Evolutionary conservation across 176 grass and related monocot genomes (phyloP).

Genomic region (Carex littledalei): DNA sequence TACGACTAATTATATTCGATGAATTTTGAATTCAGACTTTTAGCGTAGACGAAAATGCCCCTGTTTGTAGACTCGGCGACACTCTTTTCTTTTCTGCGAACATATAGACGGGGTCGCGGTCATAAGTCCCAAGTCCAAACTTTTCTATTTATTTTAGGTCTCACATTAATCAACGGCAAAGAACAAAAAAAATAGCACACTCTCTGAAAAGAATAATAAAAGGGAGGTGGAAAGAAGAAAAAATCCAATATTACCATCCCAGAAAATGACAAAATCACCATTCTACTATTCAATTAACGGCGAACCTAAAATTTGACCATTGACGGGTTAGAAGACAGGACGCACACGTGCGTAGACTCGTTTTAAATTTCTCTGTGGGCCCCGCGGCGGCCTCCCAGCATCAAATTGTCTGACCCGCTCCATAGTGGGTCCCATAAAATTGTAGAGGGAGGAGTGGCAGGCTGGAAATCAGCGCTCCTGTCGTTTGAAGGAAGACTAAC

Average conservation of each 20-base stretch:
- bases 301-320: constrained; percentile 12
- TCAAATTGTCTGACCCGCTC: neutral
- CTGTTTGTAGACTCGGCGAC: too few species aligned
- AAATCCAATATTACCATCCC: neutral
- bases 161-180: too few species aligned
- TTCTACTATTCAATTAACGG: neutral
- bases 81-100: too few species aligned
- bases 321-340: neutral
- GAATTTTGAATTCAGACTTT: too few species aligned
- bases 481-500: too few species aligned
- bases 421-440: too few species aligned
- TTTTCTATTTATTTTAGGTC: neutral
- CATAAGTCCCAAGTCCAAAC: neutral
- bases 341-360: neutral
- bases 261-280: neutral
- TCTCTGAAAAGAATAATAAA: neutral
- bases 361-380: neutral
- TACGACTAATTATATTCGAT: neutral
- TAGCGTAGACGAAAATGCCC: too few species aligned
- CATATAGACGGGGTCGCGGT: too few species aligned
- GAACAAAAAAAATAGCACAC: neutral
- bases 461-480: too few species aligned
- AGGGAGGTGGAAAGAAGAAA: neutral
- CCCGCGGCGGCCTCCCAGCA: neutral
- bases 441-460: too few species aligned